Percentiles rank a stretch among this genome's conserved stretches.
These are phyloP conservation scores for Codiaeum variegatum DNA, from an alignment of 441 rosid species.

Conservation along the genomic window DNA sequence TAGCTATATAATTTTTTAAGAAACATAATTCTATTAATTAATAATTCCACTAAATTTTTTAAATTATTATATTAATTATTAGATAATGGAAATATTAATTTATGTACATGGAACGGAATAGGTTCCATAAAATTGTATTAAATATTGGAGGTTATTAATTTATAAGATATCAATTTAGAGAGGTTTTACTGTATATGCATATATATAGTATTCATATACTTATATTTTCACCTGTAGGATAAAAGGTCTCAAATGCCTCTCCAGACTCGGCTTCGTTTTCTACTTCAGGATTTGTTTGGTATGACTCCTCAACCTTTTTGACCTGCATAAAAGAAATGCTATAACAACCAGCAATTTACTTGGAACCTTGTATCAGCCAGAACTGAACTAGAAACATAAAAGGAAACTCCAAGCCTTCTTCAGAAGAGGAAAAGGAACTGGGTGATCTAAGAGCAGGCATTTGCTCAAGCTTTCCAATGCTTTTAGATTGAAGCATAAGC, in stretches of 20 bases:
- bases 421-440: not conserved
- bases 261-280: conserved; percentile 36
- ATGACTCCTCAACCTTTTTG: conserved; percentile 56
- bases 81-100: too few species aligned
- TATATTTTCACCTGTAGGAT: conserved; percentile 38
- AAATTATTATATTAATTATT: too few species aligned
- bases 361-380: not conserved
- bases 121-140: too few species aligned
- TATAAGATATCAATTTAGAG: too few species aligned
- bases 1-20: too few species aligned
- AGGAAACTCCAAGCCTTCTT: not conserved
- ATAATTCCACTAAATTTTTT: too few species aligned
- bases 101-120: too few species aligned
- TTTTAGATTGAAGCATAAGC: not conserved
- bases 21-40: too few species aligned
- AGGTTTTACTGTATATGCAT: too few species aligned
- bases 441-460: not conserved
- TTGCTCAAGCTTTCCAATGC: not conserved
- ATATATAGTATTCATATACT: not conserved
- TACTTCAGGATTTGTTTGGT: conserved; percentile 30
- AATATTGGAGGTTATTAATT: too few species aligned
- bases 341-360: not conserved
- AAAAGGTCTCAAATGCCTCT: conserved; percentile 35
- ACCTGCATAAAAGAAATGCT: conserved; percentile 37
- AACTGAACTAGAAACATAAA: not conserved